Percentiles rank a stretch among this genome's conserved stretches.
Conservation (phyloP, 2,329 filamentous ascomycete genomes). For the Phialocephala sp. region DNA sequence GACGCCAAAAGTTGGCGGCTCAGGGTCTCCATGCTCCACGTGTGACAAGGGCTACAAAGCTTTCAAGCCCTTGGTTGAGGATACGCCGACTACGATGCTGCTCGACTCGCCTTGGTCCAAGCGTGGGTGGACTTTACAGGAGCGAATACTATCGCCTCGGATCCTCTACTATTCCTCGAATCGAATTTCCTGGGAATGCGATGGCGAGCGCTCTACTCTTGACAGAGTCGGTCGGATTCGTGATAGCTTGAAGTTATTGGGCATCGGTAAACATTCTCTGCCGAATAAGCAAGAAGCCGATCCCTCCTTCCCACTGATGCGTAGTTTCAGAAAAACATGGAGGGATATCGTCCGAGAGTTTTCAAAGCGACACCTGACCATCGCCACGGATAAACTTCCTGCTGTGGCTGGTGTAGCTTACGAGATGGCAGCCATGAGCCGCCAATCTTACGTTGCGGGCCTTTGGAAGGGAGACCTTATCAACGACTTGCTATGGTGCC, state of each 20-base stretch:
- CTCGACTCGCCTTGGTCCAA: slow-evolving; percentile 20
- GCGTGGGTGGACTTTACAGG: slow-evolving; percentile 18
- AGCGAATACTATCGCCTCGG: slow-evolving; percentile 16
- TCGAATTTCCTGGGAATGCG: slow-evolving; percentile 18
- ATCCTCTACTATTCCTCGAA: slow-evolving; percentile 10
- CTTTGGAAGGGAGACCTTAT: slow-evolving; percentile 19
- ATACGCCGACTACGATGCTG: slow-evolving; percentile 20
- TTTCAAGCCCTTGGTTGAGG: slow-evolving; percentile 12
- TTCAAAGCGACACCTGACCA: slow-evolving; percentile 14
- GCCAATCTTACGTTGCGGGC: slow-evolving; percentile 14
- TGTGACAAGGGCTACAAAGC: slow-evolving; percentile 5
- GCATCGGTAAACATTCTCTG: neutral
- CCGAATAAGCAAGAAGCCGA: slow-evolving; percentile 2
- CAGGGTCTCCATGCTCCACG: slow-evolving; percentile 4
- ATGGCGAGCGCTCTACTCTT: slow-evolving; percentile 11
- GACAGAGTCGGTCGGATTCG: slow-evolving; percentile 17
- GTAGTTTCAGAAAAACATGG: slow-evolving; percentile 14
- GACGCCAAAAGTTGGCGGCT: neutral
- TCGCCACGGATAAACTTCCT: slow-evolving; percentile 17
- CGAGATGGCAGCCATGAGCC: slow-evolving; percentile 10
- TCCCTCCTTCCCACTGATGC: neutral
- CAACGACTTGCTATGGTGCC: slow-evolving; percentile 18
- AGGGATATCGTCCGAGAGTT: slow-evolving; percentile 19
- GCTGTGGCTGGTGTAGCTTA: slow-evolving; percentile 18
- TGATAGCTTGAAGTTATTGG: slow-evolving; percentile 6